Conservation (phyloP, 805 yeast genomes). For the Clavispora santaluciae region DNA sequence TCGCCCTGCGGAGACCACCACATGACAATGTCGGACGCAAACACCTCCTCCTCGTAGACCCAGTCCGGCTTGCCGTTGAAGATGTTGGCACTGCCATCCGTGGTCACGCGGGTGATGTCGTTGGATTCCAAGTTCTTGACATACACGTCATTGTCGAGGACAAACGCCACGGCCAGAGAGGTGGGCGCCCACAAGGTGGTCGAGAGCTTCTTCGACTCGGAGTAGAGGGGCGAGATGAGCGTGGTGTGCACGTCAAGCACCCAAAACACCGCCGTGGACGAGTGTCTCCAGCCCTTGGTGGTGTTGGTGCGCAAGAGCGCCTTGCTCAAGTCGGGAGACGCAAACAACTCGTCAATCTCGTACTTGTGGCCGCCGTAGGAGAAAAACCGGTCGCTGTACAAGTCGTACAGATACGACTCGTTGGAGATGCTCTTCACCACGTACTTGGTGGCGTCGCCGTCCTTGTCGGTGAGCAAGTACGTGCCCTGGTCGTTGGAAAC, state of each 20-base stretch:
- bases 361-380: slow-evolving; percentile 33
- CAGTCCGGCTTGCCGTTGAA: slow-evolving; percentile 91
- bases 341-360: slow-evolving; percentile 48
- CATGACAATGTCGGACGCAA: slow-evolving; percentile 60
- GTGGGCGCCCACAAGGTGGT: slow-evolving; percentile 70
- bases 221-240: slow-evolving; percentile 11
- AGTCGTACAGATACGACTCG: slow-evolving; percentile 35
- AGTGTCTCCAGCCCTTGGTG: slow-evolving; percentile 39
- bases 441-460: slow-evolving; percentile 44
- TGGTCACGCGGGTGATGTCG: slow-evolving; percentile 48
- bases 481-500: slow-evolving; percentile 58
- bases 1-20: slow-evolving; percentile 87
- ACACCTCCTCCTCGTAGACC: slow-evolving; percentile 92
- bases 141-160: slow-evolving; percentile 65
- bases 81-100: slow-evolving; percentile 63
- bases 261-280: slow-evolving; percentile 17
- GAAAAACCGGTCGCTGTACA: slow-evolving; percentile 50
- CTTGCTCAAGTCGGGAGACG: slow-evolving; percentile 61
- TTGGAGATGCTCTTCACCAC: slow-evolving; percentile 51
- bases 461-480: slow-evolving; percentile 41
- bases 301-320: slow-evolving; percentile 60
- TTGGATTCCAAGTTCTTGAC: slow-evolving; percentile 35
- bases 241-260: slow-evolving; percentile 12
- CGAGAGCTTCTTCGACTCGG: slow-evolving; percentile 10
- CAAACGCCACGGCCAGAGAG: slow-evolving; percentile 61